These are phyloP conservation scores for Neoascochyta sp. DNA, from an alignment of 2,329 filamentous ascomycete genomes.

Conservation along the genomic window DNA sequence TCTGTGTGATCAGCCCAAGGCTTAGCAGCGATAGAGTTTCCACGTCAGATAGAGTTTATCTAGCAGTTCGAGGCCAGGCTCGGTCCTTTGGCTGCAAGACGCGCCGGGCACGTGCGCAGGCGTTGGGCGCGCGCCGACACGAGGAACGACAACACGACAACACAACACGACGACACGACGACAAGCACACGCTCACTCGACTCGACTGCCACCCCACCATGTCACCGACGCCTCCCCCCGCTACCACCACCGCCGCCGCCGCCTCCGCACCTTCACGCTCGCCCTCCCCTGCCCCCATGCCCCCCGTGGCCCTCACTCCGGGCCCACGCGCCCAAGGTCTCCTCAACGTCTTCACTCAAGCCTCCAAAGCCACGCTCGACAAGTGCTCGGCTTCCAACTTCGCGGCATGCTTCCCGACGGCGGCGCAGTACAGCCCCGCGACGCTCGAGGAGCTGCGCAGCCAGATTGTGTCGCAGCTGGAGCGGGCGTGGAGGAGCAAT, in stretches of 20 bases:
- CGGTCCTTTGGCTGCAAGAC: too few species aligned
- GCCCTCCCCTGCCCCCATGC: slow-evolving; percentile 52
- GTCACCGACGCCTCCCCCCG: too few species aligned
- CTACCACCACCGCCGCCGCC: slow-evolving; percentile 30
- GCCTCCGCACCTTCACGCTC: slow-evolving; percentile 35
- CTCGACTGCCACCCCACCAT: too few species aligned
- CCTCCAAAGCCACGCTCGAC: slow-evolving; percentile 57
- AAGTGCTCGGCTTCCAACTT: slow-evolving; percentile 61
- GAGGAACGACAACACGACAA: too few species aligned
- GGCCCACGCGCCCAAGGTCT: slow-evolving; percentile 59
- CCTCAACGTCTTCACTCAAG: slow-evolving; percentile 58
- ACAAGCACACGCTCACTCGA: too few species aligned
- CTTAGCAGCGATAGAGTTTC: too few species aligned
- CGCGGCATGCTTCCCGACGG: slow-evolving; percentile 61
- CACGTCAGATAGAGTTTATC: too few species aligned
- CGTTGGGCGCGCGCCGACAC: too few species aligned
- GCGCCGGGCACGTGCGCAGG: too few species aligned
- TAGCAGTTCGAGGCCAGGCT: too few species aligned
- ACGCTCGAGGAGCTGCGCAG: slow-evolving; percentile 55
- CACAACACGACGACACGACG: too few species aligned
- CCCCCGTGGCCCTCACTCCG: slow-evolving; percentile 53
- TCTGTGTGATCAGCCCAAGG: too few species aligned
- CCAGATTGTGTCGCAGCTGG: slow-evolving; percentile 57
- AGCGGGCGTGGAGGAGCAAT: slow-evolving; percentile 54
- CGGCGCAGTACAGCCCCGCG: slow-evolving; percentile 55